Conservation (phyloP, 2,329 filamentous ascomycete species). For the Xylariaceae sp. region DNA sequence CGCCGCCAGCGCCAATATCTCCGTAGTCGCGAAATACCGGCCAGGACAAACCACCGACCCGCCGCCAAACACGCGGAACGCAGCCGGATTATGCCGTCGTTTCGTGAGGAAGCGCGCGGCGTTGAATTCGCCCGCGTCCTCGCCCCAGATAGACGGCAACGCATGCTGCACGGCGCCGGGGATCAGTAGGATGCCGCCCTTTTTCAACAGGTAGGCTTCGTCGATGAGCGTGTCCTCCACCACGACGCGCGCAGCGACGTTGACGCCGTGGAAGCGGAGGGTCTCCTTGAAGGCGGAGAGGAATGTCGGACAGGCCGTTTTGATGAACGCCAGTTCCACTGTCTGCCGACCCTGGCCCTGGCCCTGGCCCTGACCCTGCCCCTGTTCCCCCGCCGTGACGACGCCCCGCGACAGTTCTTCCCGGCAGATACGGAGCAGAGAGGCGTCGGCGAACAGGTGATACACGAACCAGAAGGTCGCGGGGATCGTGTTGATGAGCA, state of each 20-base stretch:
- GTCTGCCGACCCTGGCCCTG: too few species aligned
- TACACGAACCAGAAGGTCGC: not conserved
- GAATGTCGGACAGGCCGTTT: not conserved
- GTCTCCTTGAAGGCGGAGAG: not conserved
- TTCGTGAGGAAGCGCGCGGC: constrained; percentile 3
- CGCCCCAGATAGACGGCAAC: not conserved
- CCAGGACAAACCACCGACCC: constrained; percentile 3
- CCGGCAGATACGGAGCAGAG: not conserved
- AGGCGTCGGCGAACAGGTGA: not conserved
- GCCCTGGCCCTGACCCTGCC: too few species aligned
- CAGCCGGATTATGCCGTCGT: not conserved
- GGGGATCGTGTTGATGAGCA: not conserved
- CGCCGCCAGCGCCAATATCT: not conserved
- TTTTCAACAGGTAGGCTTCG: constrained; percentile 8
- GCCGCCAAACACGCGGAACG: constrained; percentile 6
- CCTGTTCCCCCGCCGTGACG: too few species aligned
- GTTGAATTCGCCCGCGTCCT: not conserved
- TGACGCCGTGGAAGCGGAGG: not conserved
- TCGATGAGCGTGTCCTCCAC: constrained; percentile 10
- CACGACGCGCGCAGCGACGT: constrained; percentile 27
- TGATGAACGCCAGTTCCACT: too few species aligned
- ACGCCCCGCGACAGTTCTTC: too few species aligned
- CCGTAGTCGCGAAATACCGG: constrained; percentile 2
- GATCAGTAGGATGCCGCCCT: not conserved
- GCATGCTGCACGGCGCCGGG: not conserved